Percentiles rank a stretch among this genome's conserved stretches.
These are phyloP conservation scores for Rheum nobile DNA, from an alignment of 148 eudicot species.

Conservation along the genomic window DNA sequence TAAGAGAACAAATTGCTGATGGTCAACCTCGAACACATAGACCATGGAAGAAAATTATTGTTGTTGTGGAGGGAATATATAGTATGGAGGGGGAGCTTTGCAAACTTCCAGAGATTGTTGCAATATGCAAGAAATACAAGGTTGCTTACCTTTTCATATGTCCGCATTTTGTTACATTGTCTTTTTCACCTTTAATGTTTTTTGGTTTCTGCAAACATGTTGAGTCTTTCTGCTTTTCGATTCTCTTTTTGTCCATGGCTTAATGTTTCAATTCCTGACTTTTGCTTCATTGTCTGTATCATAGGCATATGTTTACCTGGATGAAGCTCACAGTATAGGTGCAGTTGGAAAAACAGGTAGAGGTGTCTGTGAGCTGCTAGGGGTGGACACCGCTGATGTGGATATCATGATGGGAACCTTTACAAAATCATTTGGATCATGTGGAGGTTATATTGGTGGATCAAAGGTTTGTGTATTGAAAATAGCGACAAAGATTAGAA, in stretches of 20 bases:
- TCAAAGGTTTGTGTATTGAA: slow-evolving; percentile 52
- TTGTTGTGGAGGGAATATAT: slow-evolving; percentile 94
- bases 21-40: slow-evolving; percentile 98
- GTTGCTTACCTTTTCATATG: too few species aligned
- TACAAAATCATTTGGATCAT: slow-evolving; percentile 94
- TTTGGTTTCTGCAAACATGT: background rate
- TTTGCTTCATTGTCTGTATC: background rate
- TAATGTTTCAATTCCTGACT: background rate
- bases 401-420: slow-evolving; percentile 99
- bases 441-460: slow-evolving; percentile 97
- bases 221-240: background rate
- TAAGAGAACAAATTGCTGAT: slow-evolving; percentile 86
- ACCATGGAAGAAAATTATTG: slow-evolving; percentile 97
- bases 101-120: slow-evolving; percentile 92
- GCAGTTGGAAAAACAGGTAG: slow-evolving; percentile 90
- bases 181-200: too few species aligned
- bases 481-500: background rate
- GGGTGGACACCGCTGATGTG: slow-evolving; percentile 92
- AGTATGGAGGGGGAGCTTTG: slow-evolving; percentile 99
- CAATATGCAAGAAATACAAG: slow-evolving; percentile 96
- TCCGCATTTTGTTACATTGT: too few species aligned
- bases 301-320: slow-evolving; percentile 82
- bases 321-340: slow-evolving; percentile 99
- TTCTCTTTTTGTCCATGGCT: background rate
- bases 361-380: slow-evolving; percentile 91